Evolutionary conservation across 441 rosid species (phyloP), one percentile per base, ranked within the genome.

Genomic region (Brassica hybrid): DNA sequence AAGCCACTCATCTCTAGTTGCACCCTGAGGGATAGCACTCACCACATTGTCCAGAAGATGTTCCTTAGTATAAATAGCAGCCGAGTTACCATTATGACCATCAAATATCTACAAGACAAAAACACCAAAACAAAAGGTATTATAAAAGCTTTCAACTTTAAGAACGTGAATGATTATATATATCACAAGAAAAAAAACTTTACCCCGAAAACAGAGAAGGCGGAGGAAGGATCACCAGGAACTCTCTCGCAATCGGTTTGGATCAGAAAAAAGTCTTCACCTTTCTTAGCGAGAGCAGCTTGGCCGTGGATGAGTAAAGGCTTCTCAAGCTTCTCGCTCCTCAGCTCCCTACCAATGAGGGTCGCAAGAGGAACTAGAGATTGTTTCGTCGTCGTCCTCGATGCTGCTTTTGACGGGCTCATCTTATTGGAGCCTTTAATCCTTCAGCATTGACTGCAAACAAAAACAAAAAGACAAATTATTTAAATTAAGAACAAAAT

Each of bases 11-110:
- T 95, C 99, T 80, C 92, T 84, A 60, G 78, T 88, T 54, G 76
- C 73, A 1, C 85, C 93, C 65, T 84, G 88, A 78, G 97, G 97
- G 66, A 93, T 90, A n/a, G 99, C 99, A 83, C 92, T 91, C 84
- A 93, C 86, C 70, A 95, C 92, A 43, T 95, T 91, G 67, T 79
- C 79, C 81, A 95, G 81, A 65, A 95, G 85, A 76, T 77, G 84
- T 83, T 95, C 99, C 84, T 93, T 95, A 1, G 91, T 88, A 86
- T 89, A 93, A 61, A 95, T 90, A 73, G 99, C 98, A 82, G 99
- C 99, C 23, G 99, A 93, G 54, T 90, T 87, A 76, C 99, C 99
- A 84, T 95, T 95, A 76, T 95, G 99, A 23, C 97, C 99, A 43
- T 95, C 98, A 85, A 95, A 90, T 80, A 95, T 91, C 97, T 95